phyloP scores from a whole-genome alignment of 2,329 filamentous ascomycete genomes.

The Pestalotiopsis sp. region DNA sequence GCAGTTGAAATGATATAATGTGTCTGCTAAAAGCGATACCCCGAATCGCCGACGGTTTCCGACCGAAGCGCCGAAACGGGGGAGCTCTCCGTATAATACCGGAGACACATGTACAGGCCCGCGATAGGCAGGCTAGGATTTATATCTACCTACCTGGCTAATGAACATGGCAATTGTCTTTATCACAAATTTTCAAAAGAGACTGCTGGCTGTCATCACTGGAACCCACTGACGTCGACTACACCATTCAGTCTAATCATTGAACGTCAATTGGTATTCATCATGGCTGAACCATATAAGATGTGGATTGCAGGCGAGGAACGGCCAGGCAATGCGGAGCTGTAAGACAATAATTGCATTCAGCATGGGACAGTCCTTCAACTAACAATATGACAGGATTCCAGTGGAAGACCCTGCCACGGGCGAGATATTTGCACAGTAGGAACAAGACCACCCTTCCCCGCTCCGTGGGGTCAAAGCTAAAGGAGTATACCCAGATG shows the following conservation, averaged over 20 bases:
- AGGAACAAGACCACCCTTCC: slow-evolving; percentile 3
- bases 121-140: neutral
- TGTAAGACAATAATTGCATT: slow-evolving; percentile 36
- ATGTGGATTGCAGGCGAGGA: slow-evolving; percentile 47
- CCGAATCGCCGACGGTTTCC: slow-evolving; percentile 8
- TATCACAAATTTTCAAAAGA: no score
- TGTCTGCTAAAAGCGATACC: neutral
- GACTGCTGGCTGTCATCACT: neutral
- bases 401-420: slow-evolving; percentile 56
- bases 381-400: slow-evolving; percentile 39
- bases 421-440: slow-evolving; percentile 54
- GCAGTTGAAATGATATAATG: neutral
- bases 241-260: neutral
- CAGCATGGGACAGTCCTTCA: neutral
- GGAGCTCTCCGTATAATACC: slow-evolving; percentile 1
- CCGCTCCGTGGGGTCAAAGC: neutral
- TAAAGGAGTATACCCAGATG: slow-evolving; percentile 36
- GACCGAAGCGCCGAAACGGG: slow-evolving; percentile 1
- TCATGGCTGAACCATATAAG: slow-evolving; percentile 23
- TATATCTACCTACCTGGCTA: no score
- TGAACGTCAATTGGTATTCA: neutral
- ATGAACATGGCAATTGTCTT: no score
- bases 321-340: slow-evolving; percentile 41
- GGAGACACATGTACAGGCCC: neutral
- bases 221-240: neutral